Base-by-base conservation (phyloP, 495 filamentous ascomycete species). In the Sabuloglossum arenarium region DNA sequence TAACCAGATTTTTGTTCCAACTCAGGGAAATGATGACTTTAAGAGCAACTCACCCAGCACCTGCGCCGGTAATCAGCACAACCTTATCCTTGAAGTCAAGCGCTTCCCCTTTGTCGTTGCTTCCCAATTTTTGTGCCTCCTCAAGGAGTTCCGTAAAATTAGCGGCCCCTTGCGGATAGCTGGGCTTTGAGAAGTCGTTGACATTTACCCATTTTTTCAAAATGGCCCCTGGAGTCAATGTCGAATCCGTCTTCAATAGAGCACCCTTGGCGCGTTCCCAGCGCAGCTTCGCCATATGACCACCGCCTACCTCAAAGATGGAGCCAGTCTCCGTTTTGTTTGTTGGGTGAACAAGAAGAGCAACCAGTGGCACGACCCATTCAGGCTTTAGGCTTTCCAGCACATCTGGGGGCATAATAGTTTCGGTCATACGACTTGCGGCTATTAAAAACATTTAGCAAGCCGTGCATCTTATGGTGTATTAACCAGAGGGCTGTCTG, bases 231-330 rank as follows among this genome's bases (percentile, higher is more conserved):
- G 91, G 86, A 42, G 91, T 97, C 68, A 94, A 80, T 58, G 76
- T 81, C 59, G 83, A 79, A 67, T 97, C 91, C 37, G 86, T 79
- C 76, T 94, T 94, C 58, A 95, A 78, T 42, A 97, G 75, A 62
- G 84, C 82, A 69, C 91, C 91, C 71, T 83, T 86, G 49, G 93
- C 80, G 25, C 91, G 83, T 74, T 98, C 88, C 91, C 91, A 98
- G 59, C 91, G 77, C 31, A 95, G 67, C 77, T 97, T 98, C 56
- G 91, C 86, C 34, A 94, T 71, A 70, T 94, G 85, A 47, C 91
- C 91, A 69, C 87, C 91, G 55, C 91, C 91, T 54, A 85, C 86
- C 69, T 98, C 91, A 65, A 85, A 98, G 67, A 97, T 94, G 37
- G 79, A 72, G 59, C 93, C 93, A 21, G 76, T 86, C 73, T 97